Base-by-base conservation (phyloP, 805 yeast genomes). In the Monosporozyma yasuniensis region DNA sequence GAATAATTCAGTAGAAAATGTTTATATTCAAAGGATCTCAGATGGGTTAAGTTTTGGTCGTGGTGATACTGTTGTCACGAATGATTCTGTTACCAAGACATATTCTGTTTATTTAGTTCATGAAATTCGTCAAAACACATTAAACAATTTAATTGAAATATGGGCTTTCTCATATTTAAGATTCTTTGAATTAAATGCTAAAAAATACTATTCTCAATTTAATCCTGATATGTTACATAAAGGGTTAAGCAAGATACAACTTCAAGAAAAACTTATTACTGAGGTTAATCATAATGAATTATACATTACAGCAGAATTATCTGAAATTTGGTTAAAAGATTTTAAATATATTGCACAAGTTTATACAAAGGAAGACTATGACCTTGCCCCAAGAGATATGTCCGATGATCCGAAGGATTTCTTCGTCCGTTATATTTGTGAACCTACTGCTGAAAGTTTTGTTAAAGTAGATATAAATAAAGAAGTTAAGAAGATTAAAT, bases 31-130 rank as follows among this genome's bases (percentile, higher is more conserved):
- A 49, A 66, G 82, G 51, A 71, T 64, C 9, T 58, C 55, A 0
- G 86, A 80, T 61, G 76, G 72, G 2, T 52, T 79, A 35, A 74
- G 70, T 44, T 55, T 83, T 19, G 68, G 69, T 23, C 70, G 71
- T 9, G 89, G 89, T 3, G 82, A 78, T 53, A 67, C 76, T 37
- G 58, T 83, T 0, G 60, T 79, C 8, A 67, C 76, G 41, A 65
- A 64, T 30, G 69, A 68, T 48, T 59, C 52, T 0, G 65, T 61
- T 1, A 63, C 64, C 1, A 54, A 60, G 1, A 66, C 73, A 1
- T 73, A 69, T 42, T 56, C 65, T 10, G 66, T 78, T 2, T 81
- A 73, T 6, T 55, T 81, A 34, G 68, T 83, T 14, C 72, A 72
- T 46, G 81, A 79, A 42, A 77, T 81, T 12, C 55, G 66, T 18